Evolutionary conservation across 116 monocot genomes (phyloP).

Genomic region (Iris pallida): DNA sequence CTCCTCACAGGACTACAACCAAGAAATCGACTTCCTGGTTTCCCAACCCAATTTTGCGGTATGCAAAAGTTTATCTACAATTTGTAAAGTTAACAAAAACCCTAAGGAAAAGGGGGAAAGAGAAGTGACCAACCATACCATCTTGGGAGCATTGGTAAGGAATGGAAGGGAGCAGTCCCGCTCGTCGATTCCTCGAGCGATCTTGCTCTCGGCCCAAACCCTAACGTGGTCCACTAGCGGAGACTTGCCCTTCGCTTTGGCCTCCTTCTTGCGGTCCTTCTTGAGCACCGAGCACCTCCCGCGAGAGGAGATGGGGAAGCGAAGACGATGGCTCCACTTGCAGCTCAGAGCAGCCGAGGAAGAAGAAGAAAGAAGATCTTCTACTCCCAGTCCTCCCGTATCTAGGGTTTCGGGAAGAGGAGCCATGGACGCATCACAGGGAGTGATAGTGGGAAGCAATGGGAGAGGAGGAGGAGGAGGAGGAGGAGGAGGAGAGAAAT

Average conservation of each 20-base stretch:
- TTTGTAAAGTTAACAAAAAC: background rate
- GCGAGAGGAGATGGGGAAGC: background rate
- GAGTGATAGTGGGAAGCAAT: background rate
- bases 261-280: background rate
- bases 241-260: conserved; percentile 4
- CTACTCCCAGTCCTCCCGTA: too few species aligned
- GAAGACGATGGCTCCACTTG: background rate
- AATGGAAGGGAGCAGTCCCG: conserved; percentile 60
- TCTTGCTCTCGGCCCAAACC: conserved; percentile 55
- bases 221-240: conserved; percentile 22
- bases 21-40: background rate
- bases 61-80: background rate
- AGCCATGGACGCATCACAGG: background rate
- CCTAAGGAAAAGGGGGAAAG: background rate
- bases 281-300: conserved; percentile 5
- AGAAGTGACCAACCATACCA: conserved; percentile 30
- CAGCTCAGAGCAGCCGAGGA: background rate
- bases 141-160: conserved; percentile 46
- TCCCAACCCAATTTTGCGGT: background rate
- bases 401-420: too few species aligned
- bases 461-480: background rate
- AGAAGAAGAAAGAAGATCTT: background rate
- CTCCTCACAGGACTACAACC: background rate
- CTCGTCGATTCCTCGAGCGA: conserved; percentile 32
- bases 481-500: background rate